phyloP scores from a whole-genome alignment of 352 stramenopile genomes.

The Globisporangium middletonii region DNA sequence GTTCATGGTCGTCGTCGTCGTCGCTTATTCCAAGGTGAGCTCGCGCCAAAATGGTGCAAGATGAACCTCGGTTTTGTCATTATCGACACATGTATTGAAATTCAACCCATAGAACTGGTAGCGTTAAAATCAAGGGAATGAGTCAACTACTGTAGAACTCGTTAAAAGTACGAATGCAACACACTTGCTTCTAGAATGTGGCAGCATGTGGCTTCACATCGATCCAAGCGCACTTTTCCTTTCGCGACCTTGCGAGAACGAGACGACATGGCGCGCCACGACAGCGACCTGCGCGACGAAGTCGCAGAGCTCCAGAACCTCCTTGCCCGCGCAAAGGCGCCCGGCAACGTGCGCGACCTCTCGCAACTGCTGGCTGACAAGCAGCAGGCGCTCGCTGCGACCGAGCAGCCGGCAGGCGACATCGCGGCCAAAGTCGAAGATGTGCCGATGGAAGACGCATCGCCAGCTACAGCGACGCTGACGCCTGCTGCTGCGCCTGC shows the following conservation, averaged over 20 bases:
- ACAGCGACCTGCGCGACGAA: slow-evolving; percentile 33
- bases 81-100: too few relatives aligned
- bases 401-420: slow-evolving; percentile 12
- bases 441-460: slow-evolving; percentile 5
- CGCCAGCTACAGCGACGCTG: neutral
- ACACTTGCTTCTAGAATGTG: neutral
- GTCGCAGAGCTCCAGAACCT: slow-evolving; percentile 65
- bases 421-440: neutral
- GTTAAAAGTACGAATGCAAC: too few relatives aligned
- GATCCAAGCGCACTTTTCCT: neutral
- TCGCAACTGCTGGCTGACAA: slow-evolving; percentile 53
- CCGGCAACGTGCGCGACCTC: slow-evolving; percentile 60
- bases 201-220: neutral
- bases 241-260: neutral
- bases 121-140: too few relatives aligned
- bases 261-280: slow-evolving; percentile 21
- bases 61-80: too few relatives aligned
- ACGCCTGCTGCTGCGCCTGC: slow-evolving; percentile 10
- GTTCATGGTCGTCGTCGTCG: too few relatives aligned
- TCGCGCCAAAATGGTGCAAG: too few relatives aligned
- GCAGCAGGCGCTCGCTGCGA: slow-evolving; percentile 32
- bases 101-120: too few relatives aligned
- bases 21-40: too few relatives aligned
- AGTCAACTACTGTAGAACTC: too few relatives aligned
- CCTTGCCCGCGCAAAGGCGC: slow-evolving; percentile 41